Conservation (phyloP, 2,329 filamentous ascomycete genomes). For the Botryotinia calthae region DNA sequence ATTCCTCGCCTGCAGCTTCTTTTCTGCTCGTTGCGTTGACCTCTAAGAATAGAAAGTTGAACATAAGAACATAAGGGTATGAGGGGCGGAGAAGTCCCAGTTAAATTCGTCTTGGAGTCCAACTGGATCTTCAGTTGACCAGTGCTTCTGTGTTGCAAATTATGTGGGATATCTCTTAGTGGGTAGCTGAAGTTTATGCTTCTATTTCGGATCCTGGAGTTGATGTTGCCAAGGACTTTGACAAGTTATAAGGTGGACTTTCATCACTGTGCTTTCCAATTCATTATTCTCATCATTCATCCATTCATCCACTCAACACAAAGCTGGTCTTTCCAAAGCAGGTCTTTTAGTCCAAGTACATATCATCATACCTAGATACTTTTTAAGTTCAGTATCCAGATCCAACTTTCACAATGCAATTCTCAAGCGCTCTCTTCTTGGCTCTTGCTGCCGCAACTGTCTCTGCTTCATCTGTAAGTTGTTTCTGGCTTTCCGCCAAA, state of each 20-base stretch:
- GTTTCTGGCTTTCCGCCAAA: too few relatives aligned
- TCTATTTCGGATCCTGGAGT: neutral
- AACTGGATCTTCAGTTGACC: neutral
- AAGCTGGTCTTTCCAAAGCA: conserved; percentile 7
- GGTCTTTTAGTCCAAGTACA: neutral
- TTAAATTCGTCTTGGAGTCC: neutral
- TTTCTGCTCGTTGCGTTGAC: neutral
- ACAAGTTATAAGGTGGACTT: conserved; percentile 2
- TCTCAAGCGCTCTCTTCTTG: conserved; percentile 30
- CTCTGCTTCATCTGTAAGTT: conserved; percentile 26
- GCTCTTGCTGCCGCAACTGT: conserved; percentile 30
- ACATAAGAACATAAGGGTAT: neutral
- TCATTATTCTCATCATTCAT: conserved; percentile 1
- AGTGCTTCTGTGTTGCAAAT: conserved; percentile 7
- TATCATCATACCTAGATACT: neutral
- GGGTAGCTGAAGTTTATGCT: neutral
- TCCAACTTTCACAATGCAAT: conserved; percentile 32
- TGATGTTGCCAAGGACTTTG: neutral
- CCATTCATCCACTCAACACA: neutral
- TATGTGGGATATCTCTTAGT: neutral
- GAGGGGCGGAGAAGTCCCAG: neutral
- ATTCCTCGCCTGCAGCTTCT: neutral
- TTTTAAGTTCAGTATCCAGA: conserved; percentile 18
- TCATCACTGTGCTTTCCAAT: conserved; percentile 1
- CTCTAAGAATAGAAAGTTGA: conserved; percentile 10